Evolutionary conservation across 805 yeast genomes (phyloP), one percentile per base, ranked within the genome.

Genomic region (Ogataea parapolymorpha): DNA sequence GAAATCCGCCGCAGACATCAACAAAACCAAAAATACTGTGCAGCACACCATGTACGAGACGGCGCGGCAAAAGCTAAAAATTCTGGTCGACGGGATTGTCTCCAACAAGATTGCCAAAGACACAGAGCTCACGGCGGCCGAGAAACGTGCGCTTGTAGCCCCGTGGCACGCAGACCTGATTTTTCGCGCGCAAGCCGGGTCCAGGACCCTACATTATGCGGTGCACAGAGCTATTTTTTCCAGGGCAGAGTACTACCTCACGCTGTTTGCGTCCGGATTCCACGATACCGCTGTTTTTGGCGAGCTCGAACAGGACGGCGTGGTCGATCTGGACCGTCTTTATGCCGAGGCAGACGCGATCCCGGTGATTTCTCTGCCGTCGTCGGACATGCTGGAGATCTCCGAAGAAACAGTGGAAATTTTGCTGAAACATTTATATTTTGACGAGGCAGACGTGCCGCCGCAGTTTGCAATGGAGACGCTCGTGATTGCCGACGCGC

Each of bases 181-280:
- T 1, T 35, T 80, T 1, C 51, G 68, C 1, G 68, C 70, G 6
- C 46, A 49, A 5, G 35, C 51, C 8, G 53, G 65, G 17, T 39
- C 49, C 23, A 31, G 4, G 30, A 56, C 35, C 3, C 53, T 58
- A 0, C 70, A 68, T 43, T 84, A 77, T 53, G 90, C 91, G 1
- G 79, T 71, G 5, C 85, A 85, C 58, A 67, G 80, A 30, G 71
- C 85, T 0, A 72, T 85, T 35, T 55, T 85, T 17, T 59, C 71
- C 5, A 62, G 89, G 29, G 74, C 85, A 3, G 82, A 76, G 32
- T 85, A 81, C 58, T 85, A 77, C 53, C 75, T 70, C 37, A 71
- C 78, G 2, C 73, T 84, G 81, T 78, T 85, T 54, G 57, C 66
- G 8, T 78, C 85, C 2, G 57, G 70, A 2, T 75, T 75, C 42